Conservation (phyloP, 805 yeast species). For the Schizosaccharomyces osmophilus region DNA sequence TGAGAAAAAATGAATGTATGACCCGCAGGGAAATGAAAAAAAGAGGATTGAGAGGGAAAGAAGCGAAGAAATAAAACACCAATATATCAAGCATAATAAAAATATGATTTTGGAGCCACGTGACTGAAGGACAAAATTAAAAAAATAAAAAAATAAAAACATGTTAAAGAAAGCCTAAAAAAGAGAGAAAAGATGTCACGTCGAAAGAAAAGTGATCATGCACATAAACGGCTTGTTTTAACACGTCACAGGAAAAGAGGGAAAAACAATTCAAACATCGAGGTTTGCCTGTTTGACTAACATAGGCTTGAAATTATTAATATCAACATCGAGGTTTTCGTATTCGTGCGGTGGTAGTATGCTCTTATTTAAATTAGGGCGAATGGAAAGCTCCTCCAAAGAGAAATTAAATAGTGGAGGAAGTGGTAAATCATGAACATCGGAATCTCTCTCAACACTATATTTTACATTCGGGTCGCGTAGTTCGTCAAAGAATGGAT, state of each 20-base stretch:
- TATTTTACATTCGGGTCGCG: conserved; percentile 15
- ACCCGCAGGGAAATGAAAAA: not conserved
- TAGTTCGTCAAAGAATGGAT: conserved; percentile 71
- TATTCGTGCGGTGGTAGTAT: conserved; percentile 18
- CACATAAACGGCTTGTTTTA: not conserved
- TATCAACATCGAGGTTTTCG: conserved; percentile 16
- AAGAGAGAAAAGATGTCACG: not conserved
- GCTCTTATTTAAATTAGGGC: conserved; percentile 18
- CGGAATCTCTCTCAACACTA: not conserved
- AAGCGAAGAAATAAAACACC: not conserved
- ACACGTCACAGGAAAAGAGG: conserved; percentile 12
- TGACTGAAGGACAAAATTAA: no score
- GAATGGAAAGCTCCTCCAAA: conserved; percentile 17
- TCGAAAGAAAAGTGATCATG: not conserved
- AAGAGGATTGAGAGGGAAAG: not conserved
- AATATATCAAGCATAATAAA: no score
- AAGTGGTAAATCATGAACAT: conserved; percentile 23
- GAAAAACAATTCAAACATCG: no score
- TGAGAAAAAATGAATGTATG: no score
- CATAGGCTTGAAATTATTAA: conserved; percentile 34
- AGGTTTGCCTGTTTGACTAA: conserved; percentile 16
- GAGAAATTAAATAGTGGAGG: conserved; percentile 56
- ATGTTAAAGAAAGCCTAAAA: not conserved
- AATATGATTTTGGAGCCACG: no score
- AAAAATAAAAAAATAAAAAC: no score